Base-by-base conservation (phyloP, 139 green algal genomes). In the Limnomonas spitsbergensis region DNA sequence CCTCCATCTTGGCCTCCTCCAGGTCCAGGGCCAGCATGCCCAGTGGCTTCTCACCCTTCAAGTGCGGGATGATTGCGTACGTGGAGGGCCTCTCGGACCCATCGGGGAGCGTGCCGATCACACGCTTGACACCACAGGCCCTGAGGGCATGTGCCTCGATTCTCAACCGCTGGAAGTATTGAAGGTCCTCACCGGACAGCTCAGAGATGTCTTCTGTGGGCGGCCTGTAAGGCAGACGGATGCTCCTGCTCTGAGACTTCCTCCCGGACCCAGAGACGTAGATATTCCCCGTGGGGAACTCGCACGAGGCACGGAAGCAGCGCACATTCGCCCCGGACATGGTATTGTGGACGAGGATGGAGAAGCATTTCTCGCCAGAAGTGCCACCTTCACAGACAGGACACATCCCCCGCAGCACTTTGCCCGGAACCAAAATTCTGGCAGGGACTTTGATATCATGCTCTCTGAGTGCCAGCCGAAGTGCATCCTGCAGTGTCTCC, bases 201-300 rank as follows among this genome's bases (percentile, higher is more conserved):
- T 29, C 47, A 14, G 14, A 29, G 47, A 29, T 61, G 20, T 61
- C 47, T 61, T 14, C 47, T 20, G 14, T 20, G 20, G 47, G 47
- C 20, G 14, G 14, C 20, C 14, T 61, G 47, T 29, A 61, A 20
- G 47, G 47, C 20, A 61, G 20, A 61, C 20, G n/a, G n/a, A n/a
- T 61, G 47, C 47, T 61, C 47, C 47, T 61, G 47, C 14, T 61
- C 47, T n/a, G n/a, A n/a, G n/a, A n/a, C n/a, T n/a, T n/a, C n/a
- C n/a, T n/a, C n/a, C n/a, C n/a, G n/a, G n/a, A n/a, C n/a, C n/a
- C n/a, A n/a, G n/a, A n/a, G n/a, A n/a, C n/a, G n/a, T n/a, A n/a
- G n/a, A n/a, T n/a, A n/a, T n/a, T n/a, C n/a, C n/a, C n/a, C n/a
- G n/a, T n/a, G n/a, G n/a, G n/a, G n/a, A n/a, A n/a, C n/a, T n/a